Base-by-base conservation (phyloP, 352 stramenopile genomes). In the Pythium folliculosum region DNA sequence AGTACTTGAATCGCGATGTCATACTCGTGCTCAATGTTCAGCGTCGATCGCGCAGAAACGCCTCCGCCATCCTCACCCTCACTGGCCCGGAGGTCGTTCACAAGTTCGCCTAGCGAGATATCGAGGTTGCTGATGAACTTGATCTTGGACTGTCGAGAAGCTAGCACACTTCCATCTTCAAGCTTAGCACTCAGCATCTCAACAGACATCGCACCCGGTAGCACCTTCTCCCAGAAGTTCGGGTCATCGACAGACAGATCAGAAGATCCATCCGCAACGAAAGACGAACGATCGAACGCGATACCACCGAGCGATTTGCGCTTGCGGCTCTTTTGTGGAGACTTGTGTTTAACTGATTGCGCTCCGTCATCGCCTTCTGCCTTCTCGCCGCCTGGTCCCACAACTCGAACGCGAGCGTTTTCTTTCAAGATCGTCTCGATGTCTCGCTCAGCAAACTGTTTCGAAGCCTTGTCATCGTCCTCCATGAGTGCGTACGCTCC, bases 401-500 rank as follows among this genome's bases (percentile, higher is more conserved):
- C 80, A 17, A 96, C 81, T 53, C 89, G 74, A 17, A 95, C 78
- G 35, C 75, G 81, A 9, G 87, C 83, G 43, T 96, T 95, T 72
- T 96, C 86, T 63, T 95, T 95, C 64, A 96, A 69, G 61, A 96
- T 96, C 2, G 88, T 97, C 62, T 99, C 98, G 77, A 99, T 99
- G 70, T 99, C 96, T 44, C 87, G 83, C 21, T 97, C 88, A n/a
- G 84, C 86, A 80, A 98, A 99, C 65, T 98, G 89, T 35, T 94
- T 94, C 10, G 94, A 97, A 35, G 98, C 96, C 7, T 88, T 94
- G 48, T 98, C 94, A 44, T 98, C 95, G 45, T 98, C 95, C 68
- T 99, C 94, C 78, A 98, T 97, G 55, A 99, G 93, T 22, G 98
- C 97, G 70, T 99, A 99, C 45, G 98, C 97, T 30, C 97, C 98